phyloP scores from a whole-genome alignment of 495 filamentous ascomycete genomes.

The Neurospora sp. region DNA sequence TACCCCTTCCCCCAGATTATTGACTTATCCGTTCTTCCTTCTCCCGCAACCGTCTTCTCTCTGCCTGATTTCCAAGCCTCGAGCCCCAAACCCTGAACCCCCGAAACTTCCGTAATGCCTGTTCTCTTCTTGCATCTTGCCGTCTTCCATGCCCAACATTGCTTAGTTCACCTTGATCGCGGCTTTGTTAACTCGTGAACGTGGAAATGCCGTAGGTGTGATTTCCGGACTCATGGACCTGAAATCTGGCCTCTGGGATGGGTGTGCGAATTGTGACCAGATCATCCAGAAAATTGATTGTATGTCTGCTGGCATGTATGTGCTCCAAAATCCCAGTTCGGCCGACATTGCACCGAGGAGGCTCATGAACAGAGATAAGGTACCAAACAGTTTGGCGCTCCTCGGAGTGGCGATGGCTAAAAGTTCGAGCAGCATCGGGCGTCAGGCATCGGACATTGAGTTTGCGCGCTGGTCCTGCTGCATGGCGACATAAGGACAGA shows the following conservation, averaged over 20 bases:
- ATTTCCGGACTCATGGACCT: neutral
- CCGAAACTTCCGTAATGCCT: no score
- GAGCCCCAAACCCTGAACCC: neutral
- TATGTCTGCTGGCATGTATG: neutral
- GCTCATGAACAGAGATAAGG: neutral
- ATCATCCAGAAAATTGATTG: neutral
- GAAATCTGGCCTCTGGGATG: neutral
- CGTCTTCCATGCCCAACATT: neutral
- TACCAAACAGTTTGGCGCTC: neutral
- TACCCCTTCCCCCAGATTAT: no score
- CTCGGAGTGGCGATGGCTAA: neutral
- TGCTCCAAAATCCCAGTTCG: neutral
- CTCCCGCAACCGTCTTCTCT: neutral
- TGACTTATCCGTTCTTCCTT: no score
- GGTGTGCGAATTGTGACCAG: neutral
- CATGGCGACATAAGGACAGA: no score
- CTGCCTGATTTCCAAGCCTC: neutral
- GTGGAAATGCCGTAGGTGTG: neutral
- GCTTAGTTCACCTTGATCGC: neutral
- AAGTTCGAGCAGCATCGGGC: no score
- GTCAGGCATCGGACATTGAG: neutral
- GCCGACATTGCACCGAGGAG: neutral
- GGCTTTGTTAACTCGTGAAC: neutral
- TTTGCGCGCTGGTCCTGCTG: no score
- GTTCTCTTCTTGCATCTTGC: neutral